Conservation (phyloP, 2,329 filamentous ascomycete species). For the Trichophyton schoenleinii region DNA sequence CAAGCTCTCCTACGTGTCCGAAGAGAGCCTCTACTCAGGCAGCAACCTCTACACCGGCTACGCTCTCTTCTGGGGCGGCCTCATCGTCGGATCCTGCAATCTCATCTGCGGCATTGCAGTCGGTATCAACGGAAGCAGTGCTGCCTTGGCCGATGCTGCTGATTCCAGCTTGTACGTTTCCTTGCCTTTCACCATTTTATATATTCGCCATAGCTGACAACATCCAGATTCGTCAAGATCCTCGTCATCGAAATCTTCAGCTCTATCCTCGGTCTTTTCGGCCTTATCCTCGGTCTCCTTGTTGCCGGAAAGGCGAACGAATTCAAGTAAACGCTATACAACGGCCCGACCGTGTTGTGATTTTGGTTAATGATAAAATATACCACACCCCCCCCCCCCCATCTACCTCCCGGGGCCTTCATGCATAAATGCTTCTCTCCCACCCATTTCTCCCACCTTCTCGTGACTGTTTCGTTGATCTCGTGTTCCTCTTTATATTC, state of each 20-base stretch:
- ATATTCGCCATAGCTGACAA: neutral
- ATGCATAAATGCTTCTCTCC: neutral
- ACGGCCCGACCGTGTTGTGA: neutral
- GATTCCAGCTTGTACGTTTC: slow-evolving; percentile 73
- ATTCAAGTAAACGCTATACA: slow-evolving; percentile 37
- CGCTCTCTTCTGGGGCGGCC: slow-evolving; percentile 87
- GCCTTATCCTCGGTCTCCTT: slow-evolving; percentile 84
- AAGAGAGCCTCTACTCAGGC: slow-evolving; percentile 55
- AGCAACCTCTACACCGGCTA: slow-evolving; percentile 89
- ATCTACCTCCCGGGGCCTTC: neutral
- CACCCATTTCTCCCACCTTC: neutral
- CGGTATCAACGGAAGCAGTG: slow-evolving; percentile 94
- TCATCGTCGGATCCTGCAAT: slow-evolving; percentile 94
- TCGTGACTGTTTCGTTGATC: neutral
- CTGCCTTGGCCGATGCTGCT: slow-evolving; percentile 87
- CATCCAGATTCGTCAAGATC: slow-evolving; percentile 82
- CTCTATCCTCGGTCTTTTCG: slow-evolving; percentile 90
- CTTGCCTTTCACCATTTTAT: slow-evolving; percentile 14
- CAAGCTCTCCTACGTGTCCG: slow-evolving; percentile 58
- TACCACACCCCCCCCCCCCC: neutral
- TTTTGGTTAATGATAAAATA: slow-evolving; percentile 2
- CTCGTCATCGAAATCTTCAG: slow-evolving; percentile 99
- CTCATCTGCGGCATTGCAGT: slow-evolving; percentile 91
- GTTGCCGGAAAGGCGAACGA: slow-evolving; percentile 71
- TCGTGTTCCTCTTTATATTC: neutral